Conservation (phyloP, 495 filamentous ascomycete genomes). For the Aspergillus ellipticus region DNA sequence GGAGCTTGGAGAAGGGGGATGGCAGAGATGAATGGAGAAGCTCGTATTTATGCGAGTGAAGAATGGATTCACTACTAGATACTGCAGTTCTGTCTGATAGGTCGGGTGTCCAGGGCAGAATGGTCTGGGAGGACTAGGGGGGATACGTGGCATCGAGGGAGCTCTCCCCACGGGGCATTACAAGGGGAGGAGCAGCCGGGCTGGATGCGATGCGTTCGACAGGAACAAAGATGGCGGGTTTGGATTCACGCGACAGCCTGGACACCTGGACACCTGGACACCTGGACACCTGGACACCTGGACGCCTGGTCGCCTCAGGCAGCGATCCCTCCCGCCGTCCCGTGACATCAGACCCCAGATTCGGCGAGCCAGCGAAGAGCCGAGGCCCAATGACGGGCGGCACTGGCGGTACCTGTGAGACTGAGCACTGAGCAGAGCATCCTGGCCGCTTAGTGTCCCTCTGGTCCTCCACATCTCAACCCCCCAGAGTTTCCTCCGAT, state of each 20-base stretch:
- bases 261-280: neutral
- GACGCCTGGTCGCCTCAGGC: neutral
- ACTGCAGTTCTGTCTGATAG: no score
- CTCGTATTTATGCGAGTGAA: neutral
- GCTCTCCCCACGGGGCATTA: neutral
- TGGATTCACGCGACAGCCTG: neutral
- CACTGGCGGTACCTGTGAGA: slow-evolving; percentile 2
- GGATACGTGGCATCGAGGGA: no score
- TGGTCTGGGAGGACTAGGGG: neutral
- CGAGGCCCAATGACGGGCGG: slow-evolving; percentile 1
- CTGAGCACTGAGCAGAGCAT: neutral
- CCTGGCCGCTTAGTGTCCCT: neutral
- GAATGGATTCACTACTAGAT: neutral
- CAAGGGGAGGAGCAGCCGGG: neutral
- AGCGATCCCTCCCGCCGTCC: neutral
- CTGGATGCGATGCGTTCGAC: neutral
- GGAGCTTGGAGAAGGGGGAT: neutral
- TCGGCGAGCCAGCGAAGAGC: slow-evolving; percentile 5
- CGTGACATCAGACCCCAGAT: slow-evolving; percentile 15
- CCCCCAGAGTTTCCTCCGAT: neutral
- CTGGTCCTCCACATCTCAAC: slow-evolving; percentile 10
- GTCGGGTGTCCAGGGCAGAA: no score
- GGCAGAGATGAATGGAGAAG: neutral
- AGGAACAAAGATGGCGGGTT: neutral
- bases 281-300: no score